Evolutionary conservation across 169 alveolate genomes (phyloP).

Genomic region (Plasmodium blacklocki): DNA sequence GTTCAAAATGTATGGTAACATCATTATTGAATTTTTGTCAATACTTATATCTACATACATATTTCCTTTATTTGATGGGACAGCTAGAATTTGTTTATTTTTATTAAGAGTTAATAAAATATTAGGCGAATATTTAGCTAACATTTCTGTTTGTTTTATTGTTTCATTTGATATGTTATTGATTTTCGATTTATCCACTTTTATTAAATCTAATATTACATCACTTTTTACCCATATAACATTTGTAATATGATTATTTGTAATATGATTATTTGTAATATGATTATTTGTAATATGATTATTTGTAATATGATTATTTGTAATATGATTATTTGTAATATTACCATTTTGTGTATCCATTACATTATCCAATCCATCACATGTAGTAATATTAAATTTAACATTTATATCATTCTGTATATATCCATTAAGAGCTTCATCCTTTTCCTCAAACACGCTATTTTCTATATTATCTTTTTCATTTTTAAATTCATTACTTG

Average conservation of each 20-base stretch:
- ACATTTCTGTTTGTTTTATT: slow-evolving; percentile 54
- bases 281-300: background rate
- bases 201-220: slow-evolving; percentile 72
- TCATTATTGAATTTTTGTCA: slow-evolving; percentile 74
- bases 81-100: slow-evolving; percentile 70
- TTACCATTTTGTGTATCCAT: background rate
- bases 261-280: background rate
- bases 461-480: background rate
- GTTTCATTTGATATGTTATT: slow-evolving; percentile 71
- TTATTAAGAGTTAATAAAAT: slow-evolving; percentile 64
- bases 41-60: slow-evolving; percentile 67
- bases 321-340: background rate
- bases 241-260: slow-evolving; percentile 5
- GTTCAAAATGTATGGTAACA: slow-evolving; percentile 67
- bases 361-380: background rate
- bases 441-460: background rate
- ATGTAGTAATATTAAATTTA: background rate
- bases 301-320: background rate
- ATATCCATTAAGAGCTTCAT: background rate
- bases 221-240: slow-evolving; percentile 72
- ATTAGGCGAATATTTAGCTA: slow-evolving; percentile 63
- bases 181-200: slow-evolving; percentile 69
- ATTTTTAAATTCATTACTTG: background rate
- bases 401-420: background rate
- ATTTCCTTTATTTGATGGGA: slow-evolving; percentile 73